phyloP scores from a whole-genome alignment of 305 asterid genomes.

The Lippia alba region DNA sequence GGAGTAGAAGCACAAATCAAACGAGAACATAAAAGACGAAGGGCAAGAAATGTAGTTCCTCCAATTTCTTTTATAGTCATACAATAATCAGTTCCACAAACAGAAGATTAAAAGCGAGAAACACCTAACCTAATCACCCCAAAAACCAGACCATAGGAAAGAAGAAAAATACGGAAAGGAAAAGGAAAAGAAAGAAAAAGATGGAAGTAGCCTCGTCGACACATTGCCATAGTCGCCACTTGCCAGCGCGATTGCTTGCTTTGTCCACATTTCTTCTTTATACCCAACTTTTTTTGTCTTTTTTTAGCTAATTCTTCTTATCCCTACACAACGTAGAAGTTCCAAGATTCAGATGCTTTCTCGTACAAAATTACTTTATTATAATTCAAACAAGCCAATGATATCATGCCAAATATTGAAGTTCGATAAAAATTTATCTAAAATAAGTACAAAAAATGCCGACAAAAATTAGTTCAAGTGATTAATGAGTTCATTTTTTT shows the following conservation, averaged over 20 bases:
- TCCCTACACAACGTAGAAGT: constrained; percentile 27
- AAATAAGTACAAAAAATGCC: no score
- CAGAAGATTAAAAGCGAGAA: no score
- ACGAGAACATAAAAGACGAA: no score
- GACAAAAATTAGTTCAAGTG: no score
- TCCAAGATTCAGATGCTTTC: not conserved
- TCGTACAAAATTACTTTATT: not conserved
- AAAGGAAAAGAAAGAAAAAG: not conserved
- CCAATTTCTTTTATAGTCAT: no score
- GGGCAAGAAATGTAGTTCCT: no score
- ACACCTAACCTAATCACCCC: not conserved
- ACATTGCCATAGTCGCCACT: constrained; percentile 1
- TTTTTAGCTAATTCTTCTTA: not conserved
- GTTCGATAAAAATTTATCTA: no score
- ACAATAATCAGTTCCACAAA: no score
- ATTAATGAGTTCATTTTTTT: no score
- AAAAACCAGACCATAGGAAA: not conserved
- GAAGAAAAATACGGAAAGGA: not conserved
- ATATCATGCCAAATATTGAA: not conserved
- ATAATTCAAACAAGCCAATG: not conserved
- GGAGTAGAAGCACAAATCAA: no score
- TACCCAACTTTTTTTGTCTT: no score
- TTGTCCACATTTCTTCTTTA: not conserved
- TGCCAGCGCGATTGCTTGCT: constrained; percentile 1
- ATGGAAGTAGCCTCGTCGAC: not conserved